Evolutionary conservation across 2,329 filamentous ascomycete species (phyloP), one percentile per base, ranked within the genome.

Genomic region (Claviceps africana): DNA sequence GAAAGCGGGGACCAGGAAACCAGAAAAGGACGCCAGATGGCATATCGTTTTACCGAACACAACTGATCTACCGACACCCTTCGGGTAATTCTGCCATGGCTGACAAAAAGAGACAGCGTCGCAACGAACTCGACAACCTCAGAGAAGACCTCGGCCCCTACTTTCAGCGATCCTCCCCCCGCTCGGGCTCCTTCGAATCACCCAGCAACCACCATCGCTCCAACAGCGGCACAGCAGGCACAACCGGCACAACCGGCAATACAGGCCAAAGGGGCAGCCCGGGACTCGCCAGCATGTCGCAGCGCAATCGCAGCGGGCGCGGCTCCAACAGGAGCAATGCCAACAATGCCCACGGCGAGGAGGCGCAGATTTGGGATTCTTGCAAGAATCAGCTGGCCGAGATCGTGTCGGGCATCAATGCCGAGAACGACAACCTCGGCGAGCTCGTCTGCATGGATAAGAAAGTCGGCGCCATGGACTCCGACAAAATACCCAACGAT

Each of bases 301-400:
- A 72, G 59, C 65, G 70, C 55, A 71, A 70, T 55, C 68, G 71
- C 51, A 71, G 69, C 58, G 69, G 68, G 50, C 70, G 70, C 55
- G 70, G 69, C 40, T 70, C 68, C 42, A 70, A 69, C 60, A 67
- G 70, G 43, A 72, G 70, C 61, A 72, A 70, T 47, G 68, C 69
- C 28, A 65, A 67, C 55, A 58, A 56, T 35, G 42, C 64, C 8
- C 67, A 70, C 33, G 71, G 71, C 30, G 71, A 73, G 56, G 71
- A 73, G 57, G 67, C 65, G 9, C 64, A 69, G 47, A 65, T 72
- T 6, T 73, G 71, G 71, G 69, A 72, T 35, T 57, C 60, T 1
- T 67, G 64, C 58, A 71, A 72, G 54, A 60, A 58, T 4, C 67
- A 70, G 47, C 60, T 72, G 31, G 59, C 61, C 37, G 70, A 73